These are phyloP conservation scores for Phytopythium kandeliae DNA, from an alignment of 352 stramenopile species.

Conservation along the genomic window DNA sequence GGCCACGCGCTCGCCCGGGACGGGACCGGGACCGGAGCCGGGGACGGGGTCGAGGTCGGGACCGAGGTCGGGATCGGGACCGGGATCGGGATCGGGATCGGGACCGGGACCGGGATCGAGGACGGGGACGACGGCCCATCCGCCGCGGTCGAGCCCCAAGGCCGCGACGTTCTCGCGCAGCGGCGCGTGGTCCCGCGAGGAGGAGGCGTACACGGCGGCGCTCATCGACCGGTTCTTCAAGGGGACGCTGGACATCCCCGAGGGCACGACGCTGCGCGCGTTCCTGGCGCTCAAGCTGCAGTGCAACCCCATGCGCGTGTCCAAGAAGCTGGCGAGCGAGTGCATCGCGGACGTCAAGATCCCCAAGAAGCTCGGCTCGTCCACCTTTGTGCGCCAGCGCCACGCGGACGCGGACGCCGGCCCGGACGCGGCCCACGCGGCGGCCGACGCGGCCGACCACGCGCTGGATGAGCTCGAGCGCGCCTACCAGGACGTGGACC, in stretches of 20 bases:
- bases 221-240: constrained; percentile 98
- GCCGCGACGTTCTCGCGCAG: constrained; percentile 63
- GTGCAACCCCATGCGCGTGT: constrained; percentile 99
- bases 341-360: constrained; percentile 90
- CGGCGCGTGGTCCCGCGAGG: constrained; percentile 96
- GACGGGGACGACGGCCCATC: constrained; percentile 15
- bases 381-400: constrained; percentile 42
- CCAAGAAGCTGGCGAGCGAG: constrained; percentile 98
- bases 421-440: not conserved
- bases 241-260: constrained; percentile 94
- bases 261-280: constrained; percentile 96
- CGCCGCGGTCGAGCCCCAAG: constrained; percentile 10
- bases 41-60: too few species aligned
- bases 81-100: too few species aligned
- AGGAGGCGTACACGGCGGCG: constrained; percentile 96
- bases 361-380: constrained; percentile 66
- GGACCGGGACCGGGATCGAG: too few species aligned
- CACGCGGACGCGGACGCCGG: too few species aligned
- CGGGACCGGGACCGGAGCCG: too few species aligned
- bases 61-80: too few species aligned
- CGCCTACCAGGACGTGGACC: not conserved
- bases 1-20: not conserved
- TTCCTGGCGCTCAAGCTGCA: constrained; percentile 98
- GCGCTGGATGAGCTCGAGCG: not conserved
- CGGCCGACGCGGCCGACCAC: not conserved